Evolutionary conservation across 73 alveolate species (phyloP).

Genomic region (Stentor roeselii): DNA sequence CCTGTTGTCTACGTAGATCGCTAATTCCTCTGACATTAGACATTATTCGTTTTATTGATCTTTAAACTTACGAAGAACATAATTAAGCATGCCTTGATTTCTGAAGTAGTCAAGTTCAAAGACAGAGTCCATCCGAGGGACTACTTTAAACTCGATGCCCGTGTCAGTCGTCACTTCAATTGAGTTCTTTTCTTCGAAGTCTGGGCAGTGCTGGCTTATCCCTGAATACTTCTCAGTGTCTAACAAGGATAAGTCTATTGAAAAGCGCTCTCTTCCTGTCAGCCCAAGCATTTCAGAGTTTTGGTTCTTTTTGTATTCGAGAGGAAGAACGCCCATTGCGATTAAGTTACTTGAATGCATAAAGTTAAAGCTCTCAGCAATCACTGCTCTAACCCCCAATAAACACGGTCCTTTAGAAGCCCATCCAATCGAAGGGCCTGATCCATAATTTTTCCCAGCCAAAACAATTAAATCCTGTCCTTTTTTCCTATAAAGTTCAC

Average conservation of each 20-base stretch:
- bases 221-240: constrained; percentile 40
- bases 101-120: constrained; percentile 81
- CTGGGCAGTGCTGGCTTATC: constrained; percentile 32
- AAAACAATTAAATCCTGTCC: constrained; percentile 64
- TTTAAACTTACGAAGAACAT: constrained; percentile 56
- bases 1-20: constrained; percentile 13
- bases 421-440: constrained; percentile 95
- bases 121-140: constrained; percentile 68
- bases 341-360: constrained; percentile 85
- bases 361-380: constrained; percentile 82
- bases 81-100: constrained; percentile 85
- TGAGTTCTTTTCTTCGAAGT: constrained; percentile 59
- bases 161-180: constrained; percentile 53
- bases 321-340: constrained; percentile 88
- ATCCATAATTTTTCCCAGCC: constrained; percentile 93
- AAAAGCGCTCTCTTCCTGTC: constrained; percentile 77
- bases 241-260: constrained; percentile 46
- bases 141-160: constrained; percentile 70
- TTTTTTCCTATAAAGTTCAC: constrained; percentile 58
- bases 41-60: not conserved
- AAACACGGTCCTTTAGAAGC: constrained; percentile 93
- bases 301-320: constrained; percentile 60
- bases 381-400: constrained; percentile 78
- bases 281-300: constrained; percentile 74
- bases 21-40: not conserved